Evolutionary conservation across 495 filamentous ascomycete species (phyloP).

Genomic region (Penicillium lagena): DNA sequence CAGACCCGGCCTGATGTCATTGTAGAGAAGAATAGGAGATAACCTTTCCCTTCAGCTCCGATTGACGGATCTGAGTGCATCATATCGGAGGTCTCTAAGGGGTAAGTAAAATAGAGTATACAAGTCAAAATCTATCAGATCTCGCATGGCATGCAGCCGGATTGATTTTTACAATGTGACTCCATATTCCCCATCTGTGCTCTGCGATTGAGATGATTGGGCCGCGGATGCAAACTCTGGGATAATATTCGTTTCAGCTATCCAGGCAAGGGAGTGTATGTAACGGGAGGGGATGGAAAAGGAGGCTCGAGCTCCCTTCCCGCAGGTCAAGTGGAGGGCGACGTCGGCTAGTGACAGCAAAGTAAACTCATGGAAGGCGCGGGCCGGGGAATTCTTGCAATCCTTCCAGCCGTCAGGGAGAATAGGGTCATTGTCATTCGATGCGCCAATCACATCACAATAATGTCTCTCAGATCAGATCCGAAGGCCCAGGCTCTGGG

Average conservation of each 20-base stretch:
- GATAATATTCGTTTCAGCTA: neutral
- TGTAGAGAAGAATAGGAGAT: too few relatives aligned
- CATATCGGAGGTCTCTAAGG: neutral
- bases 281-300: too few relatives aligned
- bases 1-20: too few relatives aligned
- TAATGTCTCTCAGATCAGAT: neutral
- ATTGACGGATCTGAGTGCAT: neutral
- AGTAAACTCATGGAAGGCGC: too few relatives aligned
- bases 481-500: too few relatives aligned
- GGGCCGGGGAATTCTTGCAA: neutral
- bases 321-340: too few relatives aligned
- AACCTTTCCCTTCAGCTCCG: too few relatives aligned
- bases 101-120: neutral
- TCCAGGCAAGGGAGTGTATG: neutral
- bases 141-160: slow-evolving; percentile 3
- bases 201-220: neutral
- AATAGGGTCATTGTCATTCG: neutral
- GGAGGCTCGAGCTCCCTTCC: too few relatives aligned
- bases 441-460: neutral
- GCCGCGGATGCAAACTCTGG: neutral
- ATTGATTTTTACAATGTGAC: neutral
- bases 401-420: too few relatives aligned
- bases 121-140: slow-evolving; percentile 8
- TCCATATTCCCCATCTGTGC: neutral
- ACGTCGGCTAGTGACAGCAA: too few relatives aligned